phyloP scores from a whole-genome alignment of 2,329 filamentous ascomycete species.

The Fusarium redolens region DNA sequence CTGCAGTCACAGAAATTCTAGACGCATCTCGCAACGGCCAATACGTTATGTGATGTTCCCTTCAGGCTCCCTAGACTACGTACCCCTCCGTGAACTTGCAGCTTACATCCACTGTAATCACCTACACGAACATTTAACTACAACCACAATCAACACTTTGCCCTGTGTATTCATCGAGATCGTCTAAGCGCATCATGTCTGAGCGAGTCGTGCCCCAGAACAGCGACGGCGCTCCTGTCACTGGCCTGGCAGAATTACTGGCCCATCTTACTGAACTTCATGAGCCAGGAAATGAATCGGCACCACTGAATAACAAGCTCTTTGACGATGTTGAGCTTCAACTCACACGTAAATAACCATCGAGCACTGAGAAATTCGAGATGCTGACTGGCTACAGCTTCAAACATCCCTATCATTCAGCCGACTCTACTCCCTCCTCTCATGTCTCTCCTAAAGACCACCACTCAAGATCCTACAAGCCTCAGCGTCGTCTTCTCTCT shows the following conservation, averaged over 20 bases:
- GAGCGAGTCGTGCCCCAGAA: conserved; percentile 51
- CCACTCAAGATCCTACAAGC: conserved; percentile 60
- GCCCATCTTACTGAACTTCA: conserved; percentile 63
- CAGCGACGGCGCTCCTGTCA: conserved; percentile 52
- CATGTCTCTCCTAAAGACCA: conserved; percentile 63
- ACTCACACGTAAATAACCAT: conserved; percentile 58
- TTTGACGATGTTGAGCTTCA: conserved; percentile 71
- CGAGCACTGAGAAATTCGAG: neutral
- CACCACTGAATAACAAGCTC: conserved; percentile 59
- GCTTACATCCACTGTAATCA: conserved; percentile 11
- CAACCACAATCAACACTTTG: neutral
- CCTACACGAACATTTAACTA: neutral
- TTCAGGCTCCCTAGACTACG: conserved; percentile 20
- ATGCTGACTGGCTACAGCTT: conserved; percentile 51
- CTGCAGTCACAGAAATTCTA: neutral
- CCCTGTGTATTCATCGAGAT: neutral
- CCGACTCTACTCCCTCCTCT: conserved; percentile 65
- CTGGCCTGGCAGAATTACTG: conserved; percentile 65
- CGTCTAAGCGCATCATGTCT: conserved; percentile 39
- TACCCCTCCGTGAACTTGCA: conserved; percentile 21
- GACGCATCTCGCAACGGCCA: neutral
- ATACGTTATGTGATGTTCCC: neutral
- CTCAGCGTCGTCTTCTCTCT: conserved; percentile 60
- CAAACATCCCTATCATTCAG: conserved; percentile 64
- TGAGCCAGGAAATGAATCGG: conserved; percentile 53